These are phyloP conservation scores for Forsythia suspensa DNA, from an alignment of 257 asterid genomes.

Conservation along the genomic window DNA sequence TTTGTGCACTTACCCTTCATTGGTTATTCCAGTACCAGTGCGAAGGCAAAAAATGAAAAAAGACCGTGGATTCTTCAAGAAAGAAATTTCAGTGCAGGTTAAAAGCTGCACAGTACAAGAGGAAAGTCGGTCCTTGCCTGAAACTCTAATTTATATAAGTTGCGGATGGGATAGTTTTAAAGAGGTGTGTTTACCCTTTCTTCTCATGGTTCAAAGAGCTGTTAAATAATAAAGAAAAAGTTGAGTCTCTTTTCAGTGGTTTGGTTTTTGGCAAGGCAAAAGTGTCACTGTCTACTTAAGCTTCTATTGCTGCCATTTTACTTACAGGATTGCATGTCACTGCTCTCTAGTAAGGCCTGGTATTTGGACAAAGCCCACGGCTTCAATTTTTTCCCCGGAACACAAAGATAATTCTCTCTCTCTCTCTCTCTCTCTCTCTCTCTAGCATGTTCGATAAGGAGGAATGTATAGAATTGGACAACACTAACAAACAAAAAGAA, in stretches of 20 bases:
- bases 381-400: constrained; percentile 91
- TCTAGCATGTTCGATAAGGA: not conserved
- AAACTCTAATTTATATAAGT: constrained; percentile 86
- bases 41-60: constrained; percentile 57
- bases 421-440: not conserved
- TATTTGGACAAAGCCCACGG: constrained; percentile 85
- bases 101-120: constrained; percentile 39
- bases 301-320: constrained; percentile 20
- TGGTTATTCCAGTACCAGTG: constrained; percentile 37
- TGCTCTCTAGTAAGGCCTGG: constrained; percentile 72
- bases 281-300: constrained; percentile 5
- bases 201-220: constrained; percentile 16
- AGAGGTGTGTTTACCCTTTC: constrained; percentile 46
- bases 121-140: constrained; percentile 58
- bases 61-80: constrained; percentile 91
- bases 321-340: constrained; percentile 75
- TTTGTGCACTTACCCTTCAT: constrained; percentile 19
- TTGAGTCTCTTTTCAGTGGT: not conserved
- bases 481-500: not conserved
- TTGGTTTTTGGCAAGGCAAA: constrained; percentile 1
- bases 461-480: not conserved
- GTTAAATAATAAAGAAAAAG: not conserved
- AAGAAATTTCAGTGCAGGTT: constrained; percentile 57
- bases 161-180: constrained; percentile 98
- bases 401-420: constrained; percentile 58